Base-by-base conservation (phyloP, 257 asterid species). In the Osmanthus fragrans region DNA sequence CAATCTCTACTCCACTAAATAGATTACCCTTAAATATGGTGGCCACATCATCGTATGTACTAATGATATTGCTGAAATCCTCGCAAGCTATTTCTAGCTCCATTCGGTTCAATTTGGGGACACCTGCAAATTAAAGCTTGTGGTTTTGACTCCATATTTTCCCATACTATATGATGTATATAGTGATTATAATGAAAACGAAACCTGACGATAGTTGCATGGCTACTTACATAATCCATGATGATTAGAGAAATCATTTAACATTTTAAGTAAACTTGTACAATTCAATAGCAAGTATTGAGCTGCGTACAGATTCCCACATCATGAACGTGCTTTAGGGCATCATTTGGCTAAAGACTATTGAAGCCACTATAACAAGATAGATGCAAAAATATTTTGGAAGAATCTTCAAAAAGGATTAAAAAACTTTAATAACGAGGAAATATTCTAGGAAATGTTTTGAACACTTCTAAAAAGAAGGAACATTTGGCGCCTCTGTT, bases 31-130 rank as follows among this genome's bases (percentile, higher is more conserved):
- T 96, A 80, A 90, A 96, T 47, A 96, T 67, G 3, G 88, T 93
- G 40, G 88, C 82, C 47, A 86, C 86, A 34, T 89, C 87, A 11
- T 93, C 94, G 25, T 66, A 65, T 4, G 79, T 75, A 16, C 40
- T 30, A 5, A 93, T 84, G 74, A 93, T 93, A 80, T 96, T 96
- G 89, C 99, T 93, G 89, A 93, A 93, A 80, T 96, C 98, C 84
- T 96, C 99, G n/a, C 99, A 93, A 3, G 99, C 96, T 45, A 90
- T 88, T 82, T 92, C 99, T n/a, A 96, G 88, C 83, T 96, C 99
- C 2, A 71, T 65, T 84, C 96, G 81, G 77, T 92, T 93, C 75
- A 96, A 84, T 92, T 93, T 93, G 7, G 98, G 98, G 65, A 93
- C 97, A 68, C 98, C 99, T 96, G 81, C 68, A 49, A 63, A 73